Conservation (phyloP, 768 basidiomycete genomes). For the Naganishia randhawae region DNA sequence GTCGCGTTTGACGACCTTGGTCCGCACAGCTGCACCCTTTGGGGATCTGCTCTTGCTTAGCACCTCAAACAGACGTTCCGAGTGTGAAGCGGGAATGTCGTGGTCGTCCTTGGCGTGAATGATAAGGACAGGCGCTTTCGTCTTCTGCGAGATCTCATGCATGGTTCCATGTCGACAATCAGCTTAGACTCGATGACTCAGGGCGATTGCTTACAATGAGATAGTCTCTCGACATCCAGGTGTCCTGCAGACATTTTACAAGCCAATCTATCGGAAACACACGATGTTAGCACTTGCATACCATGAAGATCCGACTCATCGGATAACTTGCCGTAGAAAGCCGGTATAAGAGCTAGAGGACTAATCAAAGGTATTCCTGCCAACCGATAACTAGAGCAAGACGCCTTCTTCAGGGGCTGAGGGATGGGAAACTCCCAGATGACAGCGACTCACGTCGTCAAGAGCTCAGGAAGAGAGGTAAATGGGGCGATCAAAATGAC, state of each 20-base stretch:
- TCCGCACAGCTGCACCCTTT: not conserved
- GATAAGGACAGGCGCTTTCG: constrained; percentile 67
- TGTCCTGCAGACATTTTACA: constrained; percentile 20
- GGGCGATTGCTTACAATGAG: not conserved
- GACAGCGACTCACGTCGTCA: constrained; percentile 59
- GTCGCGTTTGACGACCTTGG: not conserved
- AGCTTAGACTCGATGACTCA: too few relatives aligned
- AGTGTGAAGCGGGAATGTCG: constrained; percentile 70
- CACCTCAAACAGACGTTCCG: constrained; percentile 63
- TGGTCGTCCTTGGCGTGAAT: constrained; percentile 71
- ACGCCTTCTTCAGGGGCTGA: constrained; percentile 61
- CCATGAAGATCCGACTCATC: too few relatives aligned
- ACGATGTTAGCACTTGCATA: not conserved
- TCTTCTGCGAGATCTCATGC: constrained; percentile 53
- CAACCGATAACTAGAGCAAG: constrained; percentile 4
- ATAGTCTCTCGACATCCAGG: constrained; percentile 48
- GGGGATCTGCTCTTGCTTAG: constrained; percentile 46
- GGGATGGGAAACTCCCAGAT: too few relatives aligned
- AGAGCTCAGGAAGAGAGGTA: constrained; percentile 56
- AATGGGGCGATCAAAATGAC: constrained; percentile 55
- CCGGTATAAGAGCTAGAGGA: constrained; percentile 65
- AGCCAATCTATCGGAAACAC: constrained; percentile 30
- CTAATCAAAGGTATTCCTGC: constrained; percentile 62
- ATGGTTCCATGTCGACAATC: not conserved
- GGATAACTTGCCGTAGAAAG: constrained; percentile 58